phyloP scores from a whole-genome alignment of 2,329 filamentous ascomycete genomes.

The Raffaelea albimanens region DNA sequence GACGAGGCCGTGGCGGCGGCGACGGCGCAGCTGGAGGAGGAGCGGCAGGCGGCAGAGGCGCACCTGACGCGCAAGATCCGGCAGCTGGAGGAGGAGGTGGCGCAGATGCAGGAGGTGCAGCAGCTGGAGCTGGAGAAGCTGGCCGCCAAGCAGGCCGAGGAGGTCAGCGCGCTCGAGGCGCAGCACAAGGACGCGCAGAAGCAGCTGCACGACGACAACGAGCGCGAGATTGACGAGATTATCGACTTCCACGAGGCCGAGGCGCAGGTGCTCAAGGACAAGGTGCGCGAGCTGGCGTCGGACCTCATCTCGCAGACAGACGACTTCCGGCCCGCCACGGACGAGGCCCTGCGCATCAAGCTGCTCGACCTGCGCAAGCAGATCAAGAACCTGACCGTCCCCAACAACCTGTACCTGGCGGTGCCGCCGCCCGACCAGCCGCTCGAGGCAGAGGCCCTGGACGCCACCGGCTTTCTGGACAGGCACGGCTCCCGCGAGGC shows the following conservation, averaged over 20 bases:
- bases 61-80: constrained; percentile 1
- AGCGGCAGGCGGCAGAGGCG: background rate
- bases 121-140: background rate
- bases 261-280: constrained; percentile 3
- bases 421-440: background rate
- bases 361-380: constrained; percentile 13
- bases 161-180: background rate
- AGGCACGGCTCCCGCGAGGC: constrained; percentile 10
- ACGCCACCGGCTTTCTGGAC: constrained; percentile 12
- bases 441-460: constrained; percentile 5
- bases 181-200: background rate
- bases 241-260: constrained; percentile 7
- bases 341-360: constrained; percentile 13
- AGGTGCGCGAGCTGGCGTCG: constrained; percentile 11
- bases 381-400: constrained; percentile 13
- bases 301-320: constrained; percentile 16
- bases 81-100: constrained; percentile 1
- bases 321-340: constrained; percentile 17
- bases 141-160: background rate
- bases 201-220: background rate
- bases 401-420: constrained; percentile 10
- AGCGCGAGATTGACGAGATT: constrained; percentile 6
- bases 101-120: background rate
- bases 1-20: constrained; percentile 1
- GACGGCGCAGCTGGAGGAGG: constrained; percentile 1